Evolutionary conservation across 176 grass and related monocot genomes (phyloP), one percentile per base, ranked within the genome.

Genomic region (Phragmites australis): DNA sequence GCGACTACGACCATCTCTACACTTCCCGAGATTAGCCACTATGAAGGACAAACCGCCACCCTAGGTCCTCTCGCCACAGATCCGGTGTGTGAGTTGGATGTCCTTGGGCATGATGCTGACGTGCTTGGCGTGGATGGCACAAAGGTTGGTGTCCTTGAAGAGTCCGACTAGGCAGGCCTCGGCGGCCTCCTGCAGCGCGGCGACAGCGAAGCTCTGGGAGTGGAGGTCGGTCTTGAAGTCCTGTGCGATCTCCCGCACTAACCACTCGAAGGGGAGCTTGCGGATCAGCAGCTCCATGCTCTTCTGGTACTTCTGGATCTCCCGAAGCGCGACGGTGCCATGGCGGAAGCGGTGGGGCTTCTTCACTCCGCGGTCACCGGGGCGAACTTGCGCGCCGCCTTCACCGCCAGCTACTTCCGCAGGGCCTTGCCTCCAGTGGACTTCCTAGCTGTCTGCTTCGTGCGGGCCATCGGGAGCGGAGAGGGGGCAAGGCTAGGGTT

Each of bases 301-400:
- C 87, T 93, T 93, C 81, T 93, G 91, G 84, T 93, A 93, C 84
- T 90, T 93, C 84, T 87, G 87, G 67, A 93, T 93, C 91, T 87
- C 91, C 0, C 91, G 70, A 29, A 93, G 91, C 0, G 91, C 91
- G 45, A 93, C 91, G 77, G 91, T 93, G 66, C 91, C 91, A 0
- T 84, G 91, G 29, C 88, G 78, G 85, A 93, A 93, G 30, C 87
- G 91, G 68, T 93, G 91, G 0, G 91, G 91, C 88, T 90, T 93
- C 91, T 93, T 93, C 61, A 90, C 88, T 0, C 91, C 91, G 40
- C 88, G 25, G 88, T 93, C 1, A 85, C 91, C 21, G 91, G 91
- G 0, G 88, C 88, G 8, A 88, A 90, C 84, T 90, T 93, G 84
- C 88, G 81, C 10, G 88, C 88, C 13, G 88, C 91, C 68, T 90